phyloP scores from a whole-genome alignment of 352 stramenopile species.

The Pythium insidiosum region DNA sequence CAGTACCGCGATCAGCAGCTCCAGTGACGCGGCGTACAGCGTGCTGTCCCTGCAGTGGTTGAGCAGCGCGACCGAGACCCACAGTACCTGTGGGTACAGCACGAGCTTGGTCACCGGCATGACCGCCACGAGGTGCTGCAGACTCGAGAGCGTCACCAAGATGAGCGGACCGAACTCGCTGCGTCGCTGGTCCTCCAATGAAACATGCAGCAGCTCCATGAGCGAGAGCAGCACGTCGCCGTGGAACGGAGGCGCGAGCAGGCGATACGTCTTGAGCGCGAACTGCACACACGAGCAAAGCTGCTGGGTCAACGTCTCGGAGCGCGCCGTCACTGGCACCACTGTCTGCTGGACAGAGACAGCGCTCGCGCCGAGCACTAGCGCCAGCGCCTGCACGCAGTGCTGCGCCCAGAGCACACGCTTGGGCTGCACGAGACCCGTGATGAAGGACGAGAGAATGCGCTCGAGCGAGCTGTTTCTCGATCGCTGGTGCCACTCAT shows the following conservation, averaged over 20 bases:
- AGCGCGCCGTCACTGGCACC: constrained; percentile 8
- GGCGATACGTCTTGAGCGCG: constrained; percentile 36
- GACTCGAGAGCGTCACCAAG: constrained; percentile 30
- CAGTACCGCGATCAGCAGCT: constrained; percentile 37
- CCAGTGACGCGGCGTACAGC: constrained; percentile 10
- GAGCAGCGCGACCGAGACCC: constrained; percentile 61
- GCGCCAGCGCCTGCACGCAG: constrained; percentile 40
- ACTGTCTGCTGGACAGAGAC: too few relatives aligned
- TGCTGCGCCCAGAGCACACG: constrained; percentile 37
- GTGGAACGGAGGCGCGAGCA: constrained; percentile 39
- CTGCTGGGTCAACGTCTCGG: constrained; percentile 15
- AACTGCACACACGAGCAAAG: constrained; percentile 38
- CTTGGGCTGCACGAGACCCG: constrained; percentile 21
- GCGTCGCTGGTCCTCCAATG: constrained; percentile 28
- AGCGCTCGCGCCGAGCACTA: constrained; percentile 24
- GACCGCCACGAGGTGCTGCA: constrained; percentile 25
- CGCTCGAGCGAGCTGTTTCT: neutral
- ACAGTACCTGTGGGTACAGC: constrained; percentile 73
- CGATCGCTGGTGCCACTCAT: constrained; percentile 2
- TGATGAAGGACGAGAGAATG: constrained; percentile 12
- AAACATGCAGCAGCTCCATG: constrained; percentile 36
- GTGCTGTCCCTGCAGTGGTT: constrained; percentile 30
- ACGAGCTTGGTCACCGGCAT: constrained; percentile 49
- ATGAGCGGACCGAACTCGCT: constrained; percentile 17
- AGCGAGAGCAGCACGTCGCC: constrained; percentile 53